Evolutionary conservation across 306 rosid genomes (phyloP).

Genomic region (Rosa lucieae): DNA sequence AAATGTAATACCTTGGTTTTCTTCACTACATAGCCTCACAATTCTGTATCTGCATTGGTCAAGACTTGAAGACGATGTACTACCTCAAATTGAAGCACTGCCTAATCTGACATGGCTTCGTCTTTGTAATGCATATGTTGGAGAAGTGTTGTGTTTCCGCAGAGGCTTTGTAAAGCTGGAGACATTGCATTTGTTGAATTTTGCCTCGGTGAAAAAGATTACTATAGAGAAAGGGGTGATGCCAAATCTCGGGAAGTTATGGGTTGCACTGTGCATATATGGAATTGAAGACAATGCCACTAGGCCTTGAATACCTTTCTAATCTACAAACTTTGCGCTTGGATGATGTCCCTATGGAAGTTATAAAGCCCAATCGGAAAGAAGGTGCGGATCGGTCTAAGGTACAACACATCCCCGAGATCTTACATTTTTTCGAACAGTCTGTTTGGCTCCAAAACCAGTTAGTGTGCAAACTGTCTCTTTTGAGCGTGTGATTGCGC

Average conservation of each 20-base stretch:
- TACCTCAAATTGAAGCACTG: neutral
- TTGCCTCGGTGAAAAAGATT: neutral
- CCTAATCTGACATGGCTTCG: neutral
- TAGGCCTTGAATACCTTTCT: slow-evolving; percentile 8
- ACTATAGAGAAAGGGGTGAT: neutral
- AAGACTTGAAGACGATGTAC: too few species aligned
- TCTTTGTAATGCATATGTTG: neutral
- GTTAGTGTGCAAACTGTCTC: too few species aligned
- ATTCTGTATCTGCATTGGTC: too few species aligned
- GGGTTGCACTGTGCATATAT: neutral
- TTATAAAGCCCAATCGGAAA: neutral
- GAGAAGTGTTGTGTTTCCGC: neutral
- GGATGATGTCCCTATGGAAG: neutral
- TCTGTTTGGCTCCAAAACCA: too few species aligned
- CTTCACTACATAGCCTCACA: too few species aligned
- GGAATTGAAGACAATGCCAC: slow-evolving; percentile 10
- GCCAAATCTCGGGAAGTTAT: neutral
- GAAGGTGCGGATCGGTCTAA: neutral
- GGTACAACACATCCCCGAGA: neutral
- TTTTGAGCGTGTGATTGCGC: too few species aligned
- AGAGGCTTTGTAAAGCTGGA: neutral
- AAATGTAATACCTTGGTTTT: too few species aligned
- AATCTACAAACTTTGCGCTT: neutral
- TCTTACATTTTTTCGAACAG: too few species aligned
- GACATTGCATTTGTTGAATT: accelerated